Conservation (phyloP, 1,284 basidiomycete genomes). For the Cutaneotrichosporon spelunceum region DNA sequence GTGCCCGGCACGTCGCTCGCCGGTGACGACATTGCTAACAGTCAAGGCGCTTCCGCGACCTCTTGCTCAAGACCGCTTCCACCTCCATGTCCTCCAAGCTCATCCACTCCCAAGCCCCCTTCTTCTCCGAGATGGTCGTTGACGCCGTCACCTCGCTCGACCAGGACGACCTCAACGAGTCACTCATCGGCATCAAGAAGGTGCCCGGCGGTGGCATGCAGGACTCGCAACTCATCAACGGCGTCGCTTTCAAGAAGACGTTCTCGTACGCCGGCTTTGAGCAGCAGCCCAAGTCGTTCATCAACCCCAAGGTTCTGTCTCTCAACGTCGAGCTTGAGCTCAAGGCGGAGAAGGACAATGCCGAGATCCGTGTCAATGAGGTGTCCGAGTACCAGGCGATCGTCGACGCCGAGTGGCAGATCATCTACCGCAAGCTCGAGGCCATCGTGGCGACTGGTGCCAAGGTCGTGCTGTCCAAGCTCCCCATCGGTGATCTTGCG, state of each 20-base stretch:
- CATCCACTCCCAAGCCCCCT: conserved; percentile 97
- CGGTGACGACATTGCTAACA: conserved; percentile 3
- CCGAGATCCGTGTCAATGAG: conserved; percentile 93
- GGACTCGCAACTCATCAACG: conserved; percentile 81
- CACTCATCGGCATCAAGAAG: conserved; percentile 97
- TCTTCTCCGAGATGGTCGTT: conserved; percentile 99
- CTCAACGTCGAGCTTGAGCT: conserved; percentile 98
- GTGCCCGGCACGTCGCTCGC: background rate
- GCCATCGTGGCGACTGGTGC: conserved; percentile 96
- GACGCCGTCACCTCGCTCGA: conserved; percentile 92
- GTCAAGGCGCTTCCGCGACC: conserved; percentile 72
- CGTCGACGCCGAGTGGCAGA: conserved; percentile 99
- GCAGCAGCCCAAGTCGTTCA: conserved; percentile 95
- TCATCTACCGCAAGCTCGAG: conserved; percentile 96
- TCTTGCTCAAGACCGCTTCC: conserved; percentile 92
- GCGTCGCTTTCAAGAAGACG: conserved; percentile 99
- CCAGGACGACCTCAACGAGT: conserved; percentile 90
- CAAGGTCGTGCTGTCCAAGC: conserved; percentile 94
- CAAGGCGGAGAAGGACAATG: conserved; percentile 99
- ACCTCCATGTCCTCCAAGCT: conserved; percentile 99
- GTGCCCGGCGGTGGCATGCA: conserved; percentile 98
- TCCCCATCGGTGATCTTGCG: conserved; percentile 97
- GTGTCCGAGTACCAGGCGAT: conserved; percentile 98
- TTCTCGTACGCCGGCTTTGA: conserved; percentile 99
- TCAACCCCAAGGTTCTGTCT: conserved; percentile 83